Conservation (phyloP, 2,329 filamentous ascomycete species). For the Pseudocercospora pini-densiflorae region DNA sequence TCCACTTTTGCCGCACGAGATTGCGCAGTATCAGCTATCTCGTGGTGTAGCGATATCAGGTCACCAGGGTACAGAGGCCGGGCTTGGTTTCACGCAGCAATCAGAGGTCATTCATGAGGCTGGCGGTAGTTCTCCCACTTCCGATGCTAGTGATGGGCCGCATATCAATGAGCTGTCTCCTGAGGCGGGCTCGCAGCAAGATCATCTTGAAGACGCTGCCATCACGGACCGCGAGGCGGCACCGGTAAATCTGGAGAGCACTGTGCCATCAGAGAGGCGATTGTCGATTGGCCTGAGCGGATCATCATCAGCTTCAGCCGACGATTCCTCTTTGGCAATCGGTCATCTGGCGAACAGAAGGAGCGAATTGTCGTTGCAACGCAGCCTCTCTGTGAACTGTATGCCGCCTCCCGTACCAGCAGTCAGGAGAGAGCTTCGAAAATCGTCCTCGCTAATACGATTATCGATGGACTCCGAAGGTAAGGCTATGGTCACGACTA, state of each 20-base stretch:
- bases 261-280: neutral
- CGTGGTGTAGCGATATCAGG: constrained; percentile 20
- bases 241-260: neutral
- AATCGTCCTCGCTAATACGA: constrained; percentile 63
- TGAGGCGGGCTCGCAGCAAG: neutral
- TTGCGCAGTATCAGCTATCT: constrained; percentile 52
- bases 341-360: constrained; percentile 53
- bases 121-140: neutral
- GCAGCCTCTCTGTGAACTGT: constrained; percentile 15
- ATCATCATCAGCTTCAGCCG: neutral
- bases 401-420: constrained; percentile 2
- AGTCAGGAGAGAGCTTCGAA: constrained; percentile 28
- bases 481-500: constrained; percentile 80
- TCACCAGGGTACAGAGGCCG: neutral
- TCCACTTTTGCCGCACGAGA: constrained; percentile 77
- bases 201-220: neutral
- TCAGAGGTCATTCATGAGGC: neutral
- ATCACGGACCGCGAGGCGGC: neutral
- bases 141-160: constrained; percentile 2
- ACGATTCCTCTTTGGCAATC: neutral
- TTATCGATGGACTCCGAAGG: constrained; percentile 86
- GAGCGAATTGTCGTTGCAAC: constrained; percentile 45
- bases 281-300: neutral
- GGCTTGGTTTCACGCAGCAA: neutral
- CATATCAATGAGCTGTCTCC: neutral